These are phyloP conservation scores for Hanseniaspora valbyensis DNA, from an alignment of 805 yeast species.

Conservation along the genomic window DNA sequence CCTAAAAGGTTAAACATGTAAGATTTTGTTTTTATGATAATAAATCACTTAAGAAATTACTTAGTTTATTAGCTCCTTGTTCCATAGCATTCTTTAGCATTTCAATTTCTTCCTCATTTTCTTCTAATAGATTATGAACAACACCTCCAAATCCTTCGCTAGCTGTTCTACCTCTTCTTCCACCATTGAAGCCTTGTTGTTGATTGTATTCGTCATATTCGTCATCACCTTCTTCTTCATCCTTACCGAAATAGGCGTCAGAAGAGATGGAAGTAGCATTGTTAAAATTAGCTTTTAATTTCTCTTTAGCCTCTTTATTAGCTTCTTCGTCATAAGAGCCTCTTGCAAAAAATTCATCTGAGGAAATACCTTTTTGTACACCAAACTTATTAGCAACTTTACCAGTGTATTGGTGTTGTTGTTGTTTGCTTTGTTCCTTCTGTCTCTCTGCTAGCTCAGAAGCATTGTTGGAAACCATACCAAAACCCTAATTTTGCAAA, in stretches of 20 bases:
- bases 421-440: conserved; percentile 34
- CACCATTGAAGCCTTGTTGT: conserved; percentile 21
- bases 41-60: conserved; percentile 77
- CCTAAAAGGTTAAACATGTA: background rate
- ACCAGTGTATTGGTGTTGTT: conserved; percentile 58
- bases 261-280: conserved; percentile 90
- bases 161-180: conserved; percentile 24
- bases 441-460: conserved; percentile 35
- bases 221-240: conserved; percentile 38
- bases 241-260: conserved; percentile 83
- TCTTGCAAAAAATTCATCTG: conserved; percentile 89
- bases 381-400: conserved; percentile 72
- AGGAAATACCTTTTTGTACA: conserved; percentile 83
- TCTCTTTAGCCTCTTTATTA: conserved; percentile 68
- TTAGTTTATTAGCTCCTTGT: conserved; percentile 82
- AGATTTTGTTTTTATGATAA: conserved; percentile 34
- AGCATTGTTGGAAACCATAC: conserved; percentile 65
- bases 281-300: conserved; percentile 58
- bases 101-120: conserved; percentile 73
- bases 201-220: background rate
- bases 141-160: conserved; percentile 30
- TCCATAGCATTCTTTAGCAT: conserved; percentile 85
- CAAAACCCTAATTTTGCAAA: conserved; percentile 82
- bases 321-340: conserved; percentile 69
- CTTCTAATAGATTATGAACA: conserved; percentile 58